Base-by-base conservation (phyloP, 192 early-diverging fungal species). In the Linnemannia elongata region DNA sequence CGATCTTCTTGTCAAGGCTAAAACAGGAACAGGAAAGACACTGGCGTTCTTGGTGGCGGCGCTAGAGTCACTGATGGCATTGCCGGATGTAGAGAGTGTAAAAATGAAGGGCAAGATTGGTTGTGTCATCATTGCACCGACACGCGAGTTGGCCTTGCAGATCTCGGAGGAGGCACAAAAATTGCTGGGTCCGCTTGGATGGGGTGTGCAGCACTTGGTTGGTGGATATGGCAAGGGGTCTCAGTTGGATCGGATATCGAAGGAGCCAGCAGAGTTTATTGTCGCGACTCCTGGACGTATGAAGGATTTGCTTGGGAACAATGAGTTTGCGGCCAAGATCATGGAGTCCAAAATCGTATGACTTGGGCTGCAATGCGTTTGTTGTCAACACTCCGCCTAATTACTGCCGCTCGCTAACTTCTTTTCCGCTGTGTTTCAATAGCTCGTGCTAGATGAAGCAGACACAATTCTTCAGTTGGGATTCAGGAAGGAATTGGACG, bases 21-120 rank as follows among this genome's bases (percentile, higher is more conserved):
- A 98, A 89, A 99, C 98, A 18, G 98, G 98, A 77, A 98, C 98
- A 0, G 98, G 98, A 39, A 99, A 99, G 88, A 99, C 97, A 0
- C 86, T 97, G 15, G 98, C 97, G 22, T 99, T 99, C 69, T 88
- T 99, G 78, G 91, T 97, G 20, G 94, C 97, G 5, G 96, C 97
- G 1, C 81, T 99, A 13, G 95, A 99, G 49, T 92, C 95, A 27
- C 84, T 95, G 9, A 76, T 94, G 57, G 83, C 88, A 22, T 82
- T 91, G 66, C 45, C 69, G 2, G 13, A 36, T 35, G 69, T 80
- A 35, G 79, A 79, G 41, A 69, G 84, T 75, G 72, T 81, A 44
- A 82, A 86, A 52, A 89, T 89, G 13, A 82, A 82, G 20, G 82
- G 92, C 4, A 85, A 90, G 13, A 93, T 96, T 35, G 91, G 92